Percentiles rank a stretch among this genome's conserved stretches.
These are phyloP conservation scores for Trichosporon ovoides DNA, from an alignment of 1,284 basidiomycete species.

Conservation along the genomic window DNA sequence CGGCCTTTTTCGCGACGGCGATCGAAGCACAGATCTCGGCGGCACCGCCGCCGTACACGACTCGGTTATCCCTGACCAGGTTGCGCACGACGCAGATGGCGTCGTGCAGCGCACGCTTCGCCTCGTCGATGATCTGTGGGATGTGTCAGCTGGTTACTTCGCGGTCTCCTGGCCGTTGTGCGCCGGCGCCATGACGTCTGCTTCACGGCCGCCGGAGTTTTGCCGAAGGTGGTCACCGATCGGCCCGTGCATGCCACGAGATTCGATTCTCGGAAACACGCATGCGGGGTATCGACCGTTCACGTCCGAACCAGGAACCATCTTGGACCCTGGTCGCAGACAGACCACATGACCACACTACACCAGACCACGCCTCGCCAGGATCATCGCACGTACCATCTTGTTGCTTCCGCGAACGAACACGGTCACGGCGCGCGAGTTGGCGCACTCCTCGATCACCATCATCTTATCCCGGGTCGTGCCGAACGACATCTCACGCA, in stretches of 20 bases:
- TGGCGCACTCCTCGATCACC: constrained; percentile 97
- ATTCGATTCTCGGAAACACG: neutral
- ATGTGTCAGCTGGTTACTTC: constrained; percentile 8
- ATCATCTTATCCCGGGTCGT: constrained; percentile 99
- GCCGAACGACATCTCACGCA: constrained; percentile 90
- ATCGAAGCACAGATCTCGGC: constrained; percentile 94
- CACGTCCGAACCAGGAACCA: neutral
- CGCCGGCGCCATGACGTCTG: neutral
- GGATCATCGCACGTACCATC: constrained; percentile 64
- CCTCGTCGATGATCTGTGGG: constrained; percentile 95
- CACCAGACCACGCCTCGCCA: neutral
- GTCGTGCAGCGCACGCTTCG: constrained; percentile 94
- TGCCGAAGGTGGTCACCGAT: constrained; percentile 3
- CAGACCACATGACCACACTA: constrained; percentile 2
- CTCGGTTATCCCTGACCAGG: constrained; percentile 88
- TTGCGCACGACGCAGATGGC: constrained; percentile 97
- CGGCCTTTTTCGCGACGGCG: constrained; percentile 88
- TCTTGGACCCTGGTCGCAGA: neutral
- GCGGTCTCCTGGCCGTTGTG: neutral
- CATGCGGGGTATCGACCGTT: constrained; percentile 2
- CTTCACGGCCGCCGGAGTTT: neutral
- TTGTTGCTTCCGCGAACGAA: constrained; percentile 98
- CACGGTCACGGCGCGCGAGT: constrained; percentile 91
- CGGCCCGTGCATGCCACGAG: neutral
- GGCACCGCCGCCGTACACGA: constrained; percentile 96